phyloP scores from a whole-genome alignment of 108 stramenopile genomes.

The Cyclostephanos tholiformis region DNA sequence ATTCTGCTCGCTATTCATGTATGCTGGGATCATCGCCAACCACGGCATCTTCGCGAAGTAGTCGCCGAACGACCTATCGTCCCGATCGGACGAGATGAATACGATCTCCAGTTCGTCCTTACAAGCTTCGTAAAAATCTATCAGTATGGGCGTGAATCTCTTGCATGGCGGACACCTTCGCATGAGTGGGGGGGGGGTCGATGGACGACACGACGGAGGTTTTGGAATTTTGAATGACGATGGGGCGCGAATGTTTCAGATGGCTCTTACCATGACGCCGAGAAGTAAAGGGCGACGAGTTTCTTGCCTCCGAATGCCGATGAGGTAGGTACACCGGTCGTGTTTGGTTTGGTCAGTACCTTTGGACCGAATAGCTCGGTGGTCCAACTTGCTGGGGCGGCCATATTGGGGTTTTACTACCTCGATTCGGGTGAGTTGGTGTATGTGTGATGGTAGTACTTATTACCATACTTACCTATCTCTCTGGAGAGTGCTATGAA shows the following conservation, averaged over 20 bases:
- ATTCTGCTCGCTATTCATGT: constrained; percentile 36
- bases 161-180: constrained; percentile 64
- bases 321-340: constrained; percentile 36
- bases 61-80: constrained; percentile 52
- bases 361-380: constrained; percentile 36
- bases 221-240: background rate
- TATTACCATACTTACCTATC: no score
- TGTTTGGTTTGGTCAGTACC: constrained; percentile 36
- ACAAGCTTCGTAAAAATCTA: constrained; percentile 58
- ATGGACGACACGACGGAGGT: background rate
- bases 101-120: constrained; percentile 65
- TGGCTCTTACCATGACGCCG: constrained; percentile 48
- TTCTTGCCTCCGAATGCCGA: constrained; percentile 53
- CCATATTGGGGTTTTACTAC: no score
- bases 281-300: constrained; percentile 70
- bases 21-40: constrained; percentile 51
- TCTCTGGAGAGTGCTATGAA: no score
- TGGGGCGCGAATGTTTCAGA: constrained; percentile 4
- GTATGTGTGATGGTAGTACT: no score
- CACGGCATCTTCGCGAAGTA: constrained; percentile 81
- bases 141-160: constrained; percentile 65
- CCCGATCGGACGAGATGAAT: constrained; percentile 69
- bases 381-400: constrained; percentile 17
- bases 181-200: background rate
- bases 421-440: no score